These are phyloP conservation scores for Lentinula novae-zelandiae DNA, from an alignment of 1,284 basidiomycete genomes.

Conservation along the genomic window DNA sequence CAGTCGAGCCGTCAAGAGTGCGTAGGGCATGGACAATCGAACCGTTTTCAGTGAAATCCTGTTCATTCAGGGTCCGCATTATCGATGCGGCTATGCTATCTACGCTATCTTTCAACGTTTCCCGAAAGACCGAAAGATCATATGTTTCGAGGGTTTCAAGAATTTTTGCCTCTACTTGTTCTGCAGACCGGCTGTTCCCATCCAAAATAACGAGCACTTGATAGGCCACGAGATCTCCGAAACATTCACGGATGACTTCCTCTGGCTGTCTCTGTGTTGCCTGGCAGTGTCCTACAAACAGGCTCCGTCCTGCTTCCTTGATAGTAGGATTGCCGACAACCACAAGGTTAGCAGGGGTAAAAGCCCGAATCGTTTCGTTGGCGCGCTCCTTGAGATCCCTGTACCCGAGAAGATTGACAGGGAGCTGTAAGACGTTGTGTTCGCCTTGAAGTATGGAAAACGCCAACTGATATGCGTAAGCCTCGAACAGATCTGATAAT, in stretches of 20 bases:
- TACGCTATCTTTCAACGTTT: conserved; percentile 39
- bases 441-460: conserved; percentile 50
- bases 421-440: conserved; percentile 62
- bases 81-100: conserved; percentile 57
- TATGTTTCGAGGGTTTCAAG: conserved; percentile 29
- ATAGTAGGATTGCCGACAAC: conserved; percentile 25
- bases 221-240: conserved; percentile 69
- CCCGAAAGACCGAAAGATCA: conserved; percentile 31
- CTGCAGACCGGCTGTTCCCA: conserved; percentile 18
- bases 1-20: conserved; percentile 18
- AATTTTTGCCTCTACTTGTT: conserved; percentile 36
- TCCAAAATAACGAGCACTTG: conserved; percentile 50
- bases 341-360: conserved; percentile 60
- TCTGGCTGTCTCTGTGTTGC: conserved; percentile 46
- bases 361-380: conserved; percentile 55
- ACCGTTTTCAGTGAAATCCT: conserved; percentile 43
- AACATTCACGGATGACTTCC: conserved; percentile 61
- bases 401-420: conserved; percentile 72
- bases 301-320: conserved; percentile 35
- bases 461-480: conserved; percentile 79
- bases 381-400: conserved; percentile 56
- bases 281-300: conserved; percentile 64
- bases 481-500: conserved; percentile 69
- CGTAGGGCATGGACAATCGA: conserved; percentile 34
- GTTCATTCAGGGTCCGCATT: conserved; percentile 58